Percentiles rank a stretch among this genome's conserved stretches.
Conservation (phyloP, 257 asterid species). For the Solanum sejunctum region DNA sequence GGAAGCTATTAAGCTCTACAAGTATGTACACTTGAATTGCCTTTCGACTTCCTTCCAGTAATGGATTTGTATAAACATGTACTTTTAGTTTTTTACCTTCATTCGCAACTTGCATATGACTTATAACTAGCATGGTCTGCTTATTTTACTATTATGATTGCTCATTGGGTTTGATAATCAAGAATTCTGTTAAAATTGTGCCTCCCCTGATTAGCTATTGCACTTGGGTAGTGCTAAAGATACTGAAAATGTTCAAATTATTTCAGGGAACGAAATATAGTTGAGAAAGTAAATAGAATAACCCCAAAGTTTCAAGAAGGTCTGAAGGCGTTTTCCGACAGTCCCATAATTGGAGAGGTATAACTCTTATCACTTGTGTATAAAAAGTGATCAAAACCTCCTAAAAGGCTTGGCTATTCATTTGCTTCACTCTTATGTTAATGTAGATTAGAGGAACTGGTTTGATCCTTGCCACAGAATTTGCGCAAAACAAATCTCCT, state of each 20-base stretch:
- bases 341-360: conserved; percentile 98
- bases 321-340: conserved; percentile 61
- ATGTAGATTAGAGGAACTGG: conserved; percentile 90
- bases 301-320: conserved; percentile 86
- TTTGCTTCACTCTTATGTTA: background rate
- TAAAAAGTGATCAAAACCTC: background rate
- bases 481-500: conserved; percentile 79
- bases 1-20: conserved; percentile 79
- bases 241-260: background rate
- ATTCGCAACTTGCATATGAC: background rate
- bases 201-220: background rate
- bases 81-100: background rate
- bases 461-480: conserved; percentile 83
- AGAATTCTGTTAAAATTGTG: background rate
- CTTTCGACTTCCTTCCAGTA: background rate
- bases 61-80: background rate
- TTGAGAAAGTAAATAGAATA: conserved; percentile 56
- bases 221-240: background rate
- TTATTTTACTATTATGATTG: background rate
- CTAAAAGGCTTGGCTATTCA: background rate
- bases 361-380: background rate
- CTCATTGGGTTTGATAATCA: background rate
- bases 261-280: conserved; percentile 66
- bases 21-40: conserved; percentile 30
- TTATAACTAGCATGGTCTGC: background rate